Evolutionary conservation across 352 stramenopile species (phyloP).

Genomic region (Phytophthora sansomeana): DNA sequence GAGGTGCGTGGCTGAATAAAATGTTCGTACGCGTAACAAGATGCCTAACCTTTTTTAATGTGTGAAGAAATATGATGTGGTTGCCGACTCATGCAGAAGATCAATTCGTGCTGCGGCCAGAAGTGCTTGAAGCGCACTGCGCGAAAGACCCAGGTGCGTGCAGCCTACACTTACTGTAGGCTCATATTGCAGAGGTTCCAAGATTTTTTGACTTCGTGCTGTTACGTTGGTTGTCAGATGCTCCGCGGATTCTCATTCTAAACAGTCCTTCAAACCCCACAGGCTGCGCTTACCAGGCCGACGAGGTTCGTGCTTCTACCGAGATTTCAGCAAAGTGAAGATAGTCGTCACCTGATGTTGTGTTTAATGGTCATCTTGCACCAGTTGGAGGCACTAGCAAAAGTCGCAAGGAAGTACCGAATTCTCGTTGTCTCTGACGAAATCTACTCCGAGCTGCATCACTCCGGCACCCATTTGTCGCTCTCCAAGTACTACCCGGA

Average conservation of each 20-base stretch:
- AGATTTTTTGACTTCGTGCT: constrained; percentile 3
- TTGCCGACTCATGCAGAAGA: constrained; percentile 81
- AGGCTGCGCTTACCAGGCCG: constrained; percentile 80
- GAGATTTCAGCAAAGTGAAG: neutral
- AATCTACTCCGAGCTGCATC: constrained; percentile 89
- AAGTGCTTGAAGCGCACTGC: constrained; percentile 85
- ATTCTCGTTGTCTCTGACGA: constrained; percentile 92
- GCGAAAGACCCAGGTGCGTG: constrained; percentile 75
- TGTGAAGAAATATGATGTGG: constrained; percentile 88
- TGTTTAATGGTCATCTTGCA: constrained; percentile 1
- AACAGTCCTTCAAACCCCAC: constrained; percentile 90
- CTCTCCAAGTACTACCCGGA: constrained; percentile 90
- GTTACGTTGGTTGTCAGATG: constrained; percentile 48
- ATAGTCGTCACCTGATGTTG: constrained; percentile 3
- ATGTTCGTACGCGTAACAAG: neutral
- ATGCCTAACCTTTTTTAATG: constrained; percentile 3
- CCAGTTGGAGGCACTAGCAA: constrained; percentile 70
- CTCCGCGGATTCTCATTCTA: constrained; percentile 85
- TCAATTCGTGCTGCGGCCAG: constrained; percentile 80
- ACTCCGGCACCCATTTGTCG: constrained; percentile 75
- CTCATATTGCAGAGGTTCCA: neutral
- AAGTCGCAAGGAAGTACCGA: constrained; percentile 83
- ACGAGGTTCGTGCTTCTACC: constrained; percentile 54
- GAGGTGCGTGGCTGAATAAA: constrained; percentile 44
- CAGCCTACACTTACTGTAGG: neutral